Percentiles rank a stretch among this genome's conserved stretches.
These are phyloP conservation scores for Amoebophrya sp. DNA, from an alignment of 169 alveolate genomes.

Conservation along the genomic window DNA sequence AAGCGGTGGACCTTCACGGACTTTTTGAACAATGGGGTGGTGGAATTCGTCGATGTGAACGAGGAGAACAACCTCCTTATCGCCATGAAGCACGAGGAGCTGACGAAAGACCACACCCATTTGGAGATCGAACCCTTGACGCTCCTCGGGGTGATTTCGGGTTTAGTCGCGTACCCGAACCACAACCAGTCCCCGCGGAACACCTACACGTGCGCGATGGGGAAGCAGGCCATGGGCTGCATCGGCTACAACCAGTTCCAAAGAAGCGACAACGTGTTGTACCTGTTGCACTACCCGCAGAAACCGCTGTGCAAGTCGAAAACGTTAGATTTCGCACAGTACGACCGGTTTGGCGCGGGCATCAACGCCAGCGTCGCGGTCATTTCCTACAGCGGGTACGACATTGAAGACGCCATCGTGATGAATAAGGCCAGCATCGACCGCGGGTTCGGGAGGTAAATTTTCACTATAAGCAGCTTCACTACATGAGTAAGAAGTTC, in stretches of 20 bases:
- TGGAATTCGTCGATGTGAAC: constrained; percentile 99
- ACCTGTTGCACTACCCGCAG: constrained; percentile 92
- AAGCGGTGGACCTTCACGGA: constrained; percentile 76
- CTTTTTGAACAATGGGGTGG: constrained; percentile 69
- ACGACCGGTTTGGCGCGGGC: constrained; percentile 98
- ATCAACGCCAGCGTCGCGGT: constrained; percentile 98
- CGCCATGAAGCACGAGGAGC: constrained; percentile 82
- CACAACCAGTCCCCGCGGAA: constrained; percentile 99
- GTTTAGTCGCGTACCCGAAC: constrained; percentile 98
- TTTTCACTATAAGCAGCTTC: too few species aligned
- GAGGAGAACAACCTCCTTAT: constrained; percentile 95
- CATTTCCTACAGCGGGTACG: constrained; percentile 98
- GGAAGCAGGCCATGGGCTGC: constrained; percentile 99
- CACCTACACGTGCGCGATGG: constrained; percentile 99
- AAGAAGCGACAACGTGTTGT: background rate
- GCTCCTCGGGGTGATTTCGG: constrained; percentile 96
- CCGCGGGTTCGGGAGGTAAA: constrained; percentile 99
- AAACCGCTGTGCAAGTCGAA: constrained; percentile 95
- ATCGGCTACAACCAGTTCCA: constrained; percentile 66
- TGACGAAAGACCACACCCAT: constrained; percentile 90
- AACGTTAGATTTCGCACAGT: constrained; percentile 91
- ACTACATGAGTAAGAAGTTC: too few species aligned
- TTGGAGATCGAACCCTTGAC: constrained; percentile 97
- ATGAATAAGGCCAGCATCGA: constrained; percentile 95
- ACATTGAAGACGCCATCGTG: constrained; percentile 98